Evolutionary conservation across 257 asterid species (phyloP).

Genomic region (Avicennia marina): DNA sequence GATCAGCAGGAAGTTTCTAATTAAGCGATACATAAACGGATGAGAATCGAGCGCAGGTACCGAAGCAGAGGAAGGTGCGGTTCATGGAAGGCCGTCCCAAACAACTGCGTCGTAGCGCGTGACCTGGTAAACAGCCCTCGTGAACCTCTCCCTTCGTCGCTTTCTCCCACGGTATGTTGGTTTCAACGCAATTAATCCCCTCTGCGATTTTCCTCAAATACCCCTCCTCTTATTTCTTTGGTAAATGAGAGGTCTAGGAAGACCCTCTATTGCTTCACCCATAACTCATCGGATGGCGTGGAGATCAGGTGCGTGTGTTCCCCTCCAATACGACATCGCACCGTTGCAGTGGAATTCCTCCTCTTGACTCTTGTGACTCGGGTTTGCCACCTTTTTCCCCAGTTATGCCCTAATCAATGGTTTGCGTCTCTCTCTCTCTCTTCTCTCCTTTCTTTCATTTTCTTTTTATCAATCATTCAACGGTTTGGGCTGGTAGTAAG

Average conservation of each 20-base stretch:
- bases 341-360: neutral
- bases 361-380: slow-evolving; percentile 12
- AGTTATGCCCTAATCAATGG: neutral
- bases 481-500: neutral
- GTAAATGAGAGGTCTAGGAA: slow-evolving; percentile 9
- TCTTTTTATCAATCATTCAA: neutral
- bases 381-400: no score
- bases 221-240: slow-evolving; percentile 3
- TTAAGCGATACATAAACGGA: no score
- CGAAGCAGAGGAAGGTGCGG: no score
- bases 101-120: no score
- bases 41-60: no score
- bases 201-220: slow-evolving; percentile 12
- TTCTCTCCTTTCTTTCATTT: neutral
- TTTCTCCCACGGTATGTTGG: slow-evolving; percentile 27
- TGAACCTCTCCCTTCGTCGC: slow-evolving; percentile 9
- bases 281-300: slow-evolving; percentile 2
- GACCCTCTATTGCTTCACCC: slow-evolving; percentile 6
- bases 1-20: no score
- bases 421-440: neutral
- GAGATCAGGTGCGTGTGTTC: slow-evolving; percentile 29
- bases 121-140: no score
- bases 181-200: slow-evolving; percentile 15
- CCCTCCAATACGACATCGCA: slow-evolving; percentile 35
- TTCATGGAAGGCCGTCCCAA: no score